phyloP scores from a whole-genome alignment of 192 early-diverging fungal genomes.

The Chytriomyces sp. region DNA sequence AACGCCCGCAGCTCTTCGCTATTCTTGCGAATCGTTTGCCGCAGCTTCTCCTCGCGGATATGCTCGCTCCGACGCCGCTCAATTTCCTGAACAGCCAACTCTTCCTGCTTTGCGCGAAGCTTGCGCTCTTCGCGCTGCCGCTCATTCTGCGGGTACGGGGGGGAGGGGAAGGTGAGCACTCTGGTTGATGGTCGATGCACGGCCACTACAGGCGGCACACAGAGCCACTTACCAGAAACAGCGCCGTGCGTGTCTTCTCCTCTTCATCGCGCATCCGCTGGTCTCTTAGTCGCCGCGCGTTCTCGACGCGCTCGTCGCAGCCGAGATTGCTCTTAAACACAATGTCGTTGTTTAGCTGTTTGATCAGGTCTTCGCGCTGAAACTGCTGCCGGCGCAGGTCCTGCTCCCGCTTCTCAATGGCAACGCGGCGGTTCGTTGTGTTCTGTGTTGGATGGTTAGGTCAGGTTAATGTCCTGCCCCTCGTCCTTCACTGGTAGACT shows the following conservation, averaged over 20 bases:
- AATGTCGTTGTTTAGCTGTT: constrained; percentile 45
- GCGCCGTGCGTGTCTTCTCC: constrained; percentile 31
- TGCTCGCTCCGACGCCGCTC: constrained; percentile 38
- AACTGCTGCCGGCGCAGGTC: constrained; percentile 45
- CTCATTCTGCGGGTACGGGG: constrained; percentile 36
- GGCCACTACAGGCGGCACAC: too few relatives aligned
- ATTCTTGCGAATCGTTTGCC: constrained; percentile 58
- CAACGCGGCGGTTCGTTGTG: constrained; percentile 12
- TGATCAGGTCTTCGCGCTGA: constrained; percentile 48
- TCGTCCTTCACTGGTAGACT: too few relatives aligned
- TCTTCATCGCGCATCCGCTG: constrained; percentile 40
- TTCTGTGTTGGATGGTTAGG: not conserved
- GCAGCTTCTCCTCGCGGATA: constrained; percentile 52
- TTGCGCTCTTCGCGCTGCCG: constrained; percentile 33
- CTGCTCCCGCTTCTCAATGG: constrained; percentile 44
- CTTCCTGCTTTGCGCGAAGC: constrained; percentile 30
- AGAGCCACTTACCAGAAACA: constrained; percentile 37
- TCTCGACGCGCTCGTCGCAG: constrained; percentile 51
- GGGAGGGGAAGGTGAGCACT: not conserved
- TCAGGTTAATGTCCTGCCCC: not conserved
- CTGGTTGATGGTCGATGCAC: not conserved
- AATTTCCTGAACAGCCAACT: constrained; percentile 40
- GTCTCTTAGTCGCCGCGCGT: constrained; percentile 42
- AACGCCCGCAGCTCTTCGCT: constrained; percentile 58
- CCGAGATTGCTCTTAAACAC: constrained; percentile 41